Evolutionary conservation across 345 rosid genomes (phyloP).

Genomic region (Eucalyptus decipiens): DNA sequence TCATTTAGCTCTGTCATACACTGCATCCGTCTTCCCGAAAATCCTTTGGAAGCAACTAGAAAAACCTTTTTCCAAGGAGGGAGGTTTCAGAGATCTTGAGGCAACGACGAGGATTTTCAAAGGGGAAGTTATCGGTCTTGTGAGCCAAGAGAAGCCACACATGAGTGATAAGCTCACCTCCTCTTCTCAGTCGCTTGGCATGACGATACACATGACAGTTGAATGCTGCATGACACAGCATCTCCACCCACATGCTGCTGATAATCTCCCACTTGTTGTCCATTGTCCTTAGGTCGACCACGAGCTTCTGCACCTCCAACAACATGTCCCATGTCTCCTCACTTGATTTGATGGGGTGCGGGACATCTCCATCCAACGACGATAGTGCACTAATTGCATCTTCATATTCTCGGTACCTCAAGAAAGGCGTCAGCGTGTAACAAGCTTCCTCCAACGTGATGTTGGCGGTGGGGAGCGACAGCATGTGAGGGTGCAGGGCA

Average conservation of each 20-base stretch:
- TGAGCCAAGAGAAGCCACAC: neutral
- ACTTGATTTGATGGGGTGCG: neutral
- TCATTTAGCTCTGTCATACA: too few relatives aligned
- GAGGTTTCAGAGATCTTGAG: neutral
- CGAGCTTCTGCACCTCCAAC: neutral
- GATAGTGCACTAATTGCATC: neutral
- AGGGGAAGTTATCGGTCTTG: neutral
- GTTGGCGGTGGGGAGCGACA: neutral
- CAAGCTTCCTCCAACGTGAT: neutral
- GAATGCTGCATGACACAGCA: neutral
- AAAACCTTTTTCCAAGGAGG: neutral
- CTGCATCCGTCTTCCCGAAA: neutral
- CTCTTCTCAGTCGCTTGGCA: neutral
- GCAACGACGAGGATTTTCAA: accelerated
- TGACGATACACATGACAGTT: neutral
- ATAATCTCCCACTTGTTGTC: neutral
- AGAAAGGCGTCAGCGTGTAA: neutral
- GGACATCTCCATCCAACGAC: neutral
- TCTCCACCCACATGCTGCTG: neutral
- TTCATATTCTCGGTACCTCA: neutral
- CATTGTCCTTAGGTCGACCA: neutral
- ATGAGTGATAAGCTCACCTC: neutral
- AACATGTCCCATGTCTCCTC: neutral
- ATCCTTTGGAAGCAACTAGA: neutral
- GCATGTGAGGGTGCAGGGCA: neutral